Percentiles rank a stretch among this genome's conserved stretches.
Conservation (phyloP, 192 early-diverging fungal genomes). For the Diversispora epigaea region DNA sequence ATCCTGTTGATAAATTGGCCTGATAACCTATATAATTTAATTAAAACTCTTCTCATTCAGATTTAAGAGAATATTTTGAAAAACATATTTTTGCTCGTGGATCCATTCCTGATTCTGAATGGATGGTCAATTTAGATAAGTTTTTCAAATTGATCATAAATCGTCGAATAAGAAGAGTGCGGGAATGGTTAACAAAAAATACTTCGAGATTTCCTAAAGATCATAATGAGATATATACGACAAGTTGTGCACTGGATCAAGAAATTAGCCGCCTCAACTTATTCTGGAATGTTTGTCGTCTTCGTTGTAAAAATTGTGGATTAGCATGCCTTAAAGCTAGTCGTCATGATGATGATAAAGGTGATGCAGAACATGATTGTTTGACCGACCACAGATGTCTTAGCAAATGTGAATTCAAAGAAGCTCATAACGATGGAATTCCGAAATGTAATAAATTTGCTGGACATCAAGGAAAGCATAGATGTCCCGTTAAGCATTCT, state of each 20-base stretch:
- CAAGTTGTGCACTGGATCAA: conserved; percentile 30
- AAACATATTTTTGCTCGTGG: conserved; percentile 3
- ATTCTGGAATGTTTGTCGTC: conserved; percentile 28
- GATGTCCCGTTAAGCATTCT: conserved; percentile 15
- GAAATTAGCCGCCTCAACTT: conserved; percentile 18
- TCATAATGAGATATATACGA: conserved; percentile 23
- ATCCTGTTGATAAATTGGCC: no score
- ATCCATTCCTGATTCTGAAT: conserved; percentile 13
- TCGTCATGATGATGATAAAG: conserved; percentile 24
- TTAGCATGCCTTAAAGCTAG: conserved; percentile 23
- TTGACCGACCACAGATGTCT: conserved; percentile 32
- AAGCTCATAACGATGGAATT: conserved; percentile 9
- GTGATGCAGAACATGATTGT: conserved; percentile 25
- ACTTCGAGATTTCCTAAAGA: conserved; percentile 12
- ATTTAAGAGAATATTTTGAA: conserved; percentile 24
- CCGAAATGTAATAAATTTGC: conserved; percentile 10
- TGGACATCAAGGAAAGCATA: conserved; percentile 19
- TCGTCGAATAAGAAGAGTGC: conserved; percentile 16
- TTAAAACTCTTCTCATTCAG: background rate
- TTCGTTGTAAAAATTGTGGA: conserved; percentile 20
- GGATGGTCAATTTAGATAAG: conserved; percentile 11
- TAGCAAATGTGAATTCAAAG: conserved; percentile 15
- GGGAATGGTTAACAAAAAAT: conserved; percentile 31
- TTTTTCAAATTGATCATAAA: conserved; percentile 28
- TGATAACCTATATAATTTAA: no score